These are phyloP conservation scores for Chloroidium sp. DNA, from an alignment of 163 green algal species.

Conservation along the genomic window DNA sequence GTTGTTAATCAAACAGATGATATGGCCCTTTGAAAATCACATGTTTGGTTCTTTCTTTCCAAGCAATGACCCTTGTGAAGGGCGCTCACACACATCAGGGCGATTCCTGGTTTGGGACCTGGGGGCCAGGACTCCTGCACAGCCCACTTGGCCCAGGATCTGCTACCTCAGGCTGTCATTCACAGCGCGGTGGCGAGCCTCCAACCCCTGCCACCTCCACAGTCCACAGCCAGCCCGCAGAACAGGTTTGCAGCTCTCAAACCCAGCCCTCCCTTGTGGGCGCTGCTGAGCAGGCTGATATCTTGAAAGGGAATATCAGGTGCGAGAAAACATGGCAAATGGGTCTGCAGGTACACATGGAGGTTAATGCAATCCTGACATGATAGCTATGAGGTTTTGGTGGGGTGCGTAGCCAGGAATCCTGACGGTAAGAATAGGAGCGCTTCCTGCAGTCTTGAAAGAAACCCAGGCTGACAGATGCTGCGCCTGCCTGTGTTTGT, in stretches of 20 bases:
- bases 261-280: background rate
- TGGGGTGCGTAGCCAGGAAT: too few species aligned
- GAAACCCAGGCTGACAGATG: too few species aligned
- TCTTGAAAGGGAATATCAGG: background rate
- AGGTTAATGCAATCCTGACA: background rate
- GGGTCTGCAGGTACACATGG: background rate
- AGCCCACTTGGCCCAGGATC: background rate
- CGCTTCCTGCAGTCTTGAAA: too few species aligned
- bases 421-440: too few species aligned
- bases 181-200: background rate
- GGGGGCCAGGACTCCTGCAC: background rate
- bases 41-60: too few species aligned
- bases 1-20: too few species aligned
- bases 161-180: background rate
- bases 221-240: background rate
- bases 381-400: too few species aligned
- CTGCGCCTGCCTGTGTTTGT: too few species aligned
- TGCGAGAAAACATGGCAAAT: background rate
- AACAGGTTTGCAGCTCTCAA: background rate
- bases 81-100: background rate
- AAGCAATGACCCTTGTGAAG: too few species aligned
- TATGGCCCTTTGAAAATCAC: too few species aligned
- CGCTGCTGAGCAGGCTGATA: too few species aligned
- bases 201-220: background rate
- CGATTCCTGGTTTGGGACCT: background rate